These are phyloP conservation scores for Chalciporus chontae DNA, from an alignment of 768 basidiomycete species.

Conservation along the genomic window DNA sequence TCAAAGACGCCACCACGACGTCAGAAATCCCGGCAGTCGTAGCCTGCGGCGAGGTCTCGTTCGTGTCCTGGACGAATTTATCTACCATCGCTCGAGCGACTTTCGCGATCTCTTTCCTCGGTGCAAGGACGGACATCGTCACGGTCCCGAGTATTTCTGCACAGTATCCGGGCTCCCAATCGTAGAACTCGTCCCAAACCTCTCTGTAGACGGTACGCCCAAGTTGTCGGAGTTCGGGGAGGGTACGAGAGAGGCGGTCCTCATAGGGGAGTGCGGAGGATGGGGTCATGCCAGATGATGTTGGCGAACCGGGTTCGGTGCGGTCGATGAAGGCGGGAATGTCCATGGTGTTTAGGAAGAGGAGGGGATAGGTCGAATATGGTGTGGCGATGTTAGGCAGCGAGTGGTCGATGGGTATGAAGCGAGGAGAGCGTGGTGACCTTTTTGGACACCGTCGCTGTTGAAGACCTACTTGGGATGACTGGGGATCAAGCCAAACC, in stretches of 20 bases:
- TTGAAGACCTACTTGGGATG: too few species aligned
- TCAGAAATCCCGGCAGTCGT: background rate
- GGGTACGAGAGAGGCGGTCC: background rate
- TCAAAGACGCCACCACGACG: conserved; percentile 9
- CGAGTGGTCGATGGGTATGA: too few species aligned
- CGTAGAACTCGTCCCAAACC: conserved; percentile 46
- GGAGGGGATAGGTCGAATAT: too few species aligned
- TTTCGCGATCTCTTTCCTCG: conserved; percentile 10
- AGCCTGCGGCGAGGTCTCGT: background rate
- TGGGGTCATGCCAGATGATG: background rate
- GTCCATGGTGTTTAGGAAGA: conserved; percentile 10
- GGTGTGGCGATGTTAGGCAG: too few species aligned
- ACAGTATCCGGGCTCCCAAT: conserved; percentile 38
- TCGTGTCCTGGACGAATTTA: background rate
- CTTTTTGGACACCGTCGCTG: too few species aligned
- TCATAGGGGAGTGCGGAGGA: background rate
- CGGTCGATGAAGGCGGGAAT: conserved; percentile 17
- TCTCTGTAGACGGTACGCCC: conserved; percentile 32
- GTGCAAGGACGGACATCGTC: conserved; percentile 8
- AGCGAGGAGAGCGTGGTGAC: too few species aligned
- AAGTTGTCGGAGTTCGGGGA: conserved; percentile 15
- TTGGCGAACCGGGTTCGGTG: conserved; percentile 21
- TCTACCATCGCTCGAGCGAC: conserved; percentile 11
- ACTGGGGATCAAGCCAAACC: too few species aligned
- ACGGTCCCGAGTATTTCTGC: conserved; percentile 18